Conservation (phyloP, 1,284 basidiomycete genomes). For the Heliocybe sulcata region DNA sequence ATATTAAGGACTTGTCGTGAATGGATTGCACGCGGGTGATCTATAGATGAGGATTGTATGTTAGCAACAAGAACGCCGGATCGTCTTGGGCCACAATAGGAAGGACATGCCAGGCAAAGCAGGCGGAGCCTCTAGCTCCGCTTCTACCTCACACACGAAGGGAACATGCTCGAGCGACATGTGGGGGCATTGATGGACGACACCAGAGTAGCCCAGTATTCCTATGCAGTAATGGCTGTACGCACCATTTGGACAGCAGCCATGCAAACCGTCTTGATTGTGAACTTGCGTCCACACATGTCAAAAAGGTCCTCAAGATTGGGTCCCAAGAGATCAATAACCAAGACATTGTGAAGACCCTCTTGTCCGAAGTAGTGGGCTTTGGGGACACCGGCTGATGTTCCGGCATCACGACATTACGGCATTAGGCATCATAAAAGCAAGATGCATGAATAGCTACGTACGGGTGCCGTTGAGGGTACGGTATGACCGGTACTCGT, state of each 20-base stretch:
- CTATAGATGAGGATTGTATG: slow-evolving; percentile 29
- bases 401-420: slow-evolving; percentile 4
- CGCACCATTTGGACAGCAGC: slow-evolving; percentile 96
- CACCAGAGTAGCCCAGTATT: too few species aligned
- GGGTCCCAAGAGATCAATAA: slow-evolving; percentile 95
- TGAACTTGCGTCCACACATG: slow-evolving; percentile 97
- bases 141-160: slow-evolving; percentile 2
- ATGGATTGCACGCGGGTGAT: slow-evolving; percentile 96
- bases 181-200: too few species aligned
- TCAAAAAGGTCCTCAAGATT: slow-evolving; percentile 97
- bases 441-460: slow-evolving; percentile 25
- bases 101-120: too few species aligned
- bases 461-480: slow-evolving; percentile 88
- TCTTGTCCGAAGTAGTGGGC: slow-evolving; percentile 99
- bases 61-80: not conserved
- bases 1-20: slow-evolving; percentile 97
- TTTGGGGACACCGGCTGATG: slow-evolving; percentile 88
- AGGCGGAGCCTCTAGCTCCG: not conserved
- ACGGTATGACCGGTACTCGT: slow-evolving; percentile 97
- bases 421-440: not conserved
- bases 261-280: slow-evolving; percentile 98
- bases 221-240: slow-evolving; percentile 6
- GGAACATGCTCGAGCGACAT: not conserved
- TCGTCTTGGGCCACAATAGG: too few species aligned
- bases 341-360: slow-evolving; percentile 94